A percentile compares a stretch with the other conserved stretches of the same genome.
phyloP scores from a whole-genome alignment of 2,329 filamentous ascomycete genomes.

The Sarocladiaceae sp. region DNA sequence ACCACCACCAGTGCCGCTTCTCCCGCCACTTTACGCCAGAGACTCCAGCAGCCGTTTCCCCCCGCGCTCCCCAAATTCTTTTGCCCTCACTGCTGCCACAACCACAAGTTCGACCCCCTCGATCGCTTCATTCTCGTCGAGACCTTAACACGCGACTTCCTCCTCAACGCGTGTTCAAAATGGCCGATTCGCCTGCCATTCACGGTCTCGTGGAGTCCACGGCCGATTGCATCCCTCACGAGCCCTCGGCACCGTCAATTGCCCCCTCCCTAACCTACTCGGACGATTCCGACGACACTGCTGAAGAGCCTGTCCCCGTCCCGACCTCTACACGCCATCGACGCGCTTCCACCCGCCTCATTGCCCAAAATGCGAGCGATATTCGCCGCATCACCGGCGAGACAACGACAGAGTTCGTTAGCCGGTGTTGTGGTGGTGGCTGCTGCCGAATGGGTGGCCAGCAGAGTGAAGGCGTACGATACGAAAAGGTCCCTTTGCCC shows the following conservation, averaged over 20 bases:
- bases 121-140: slow-evolving; percentile 4
- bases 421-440: slow-evolving; percentile 57
- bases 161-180: slow-evolving; percentile 17
- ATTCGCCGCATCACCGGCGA: slow-evolving; percentile 59
- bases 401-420: slow-evolving; percentile 54
- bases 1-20: slow-evolving; percentile 8
- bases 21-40: slow-evolving; percentile 8
- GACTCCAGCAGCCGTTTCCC: slow-evolving; percentile 16
- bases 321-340: slow-evolving; percentile 39
- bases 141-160: slow-evolving; percentile 10
- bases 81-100: slow-evolving; percentile 10
- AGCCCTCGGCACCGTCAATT: slow-evolving; percentile 40
- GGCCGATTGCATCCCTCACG: slow-evolving; percentile 36
- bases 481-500: slow-evolving; percentile 52
- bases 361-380: slow-evolving; percentile 56
- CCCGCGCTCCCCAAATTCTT: slow-evolving; percentile 15
- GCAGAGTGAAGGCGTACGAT: slow-evolving; percentile 40
- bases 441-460: slow-evolving; percentile 50
- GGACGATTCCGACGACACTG: slow-evolving; percentile 54
- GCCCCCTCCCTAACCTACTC: slow-evolving; percentile 59
- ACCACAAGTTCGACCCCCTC: slow-evolving; percentile 9
- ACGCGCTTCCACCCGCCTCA: slow-evolving; percentile 63
- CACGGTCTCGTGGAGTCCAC: slow-evolving; percentile 34
- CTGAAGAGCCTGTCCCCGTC: slow-evolving; percentile 32
- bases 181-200: slow-evolving; percentile 27